phyloP scores from a whole-genome alignment of 2,329 filamentous ascomycete species.

The Stagonosporopsis tanaceti region DNA sequence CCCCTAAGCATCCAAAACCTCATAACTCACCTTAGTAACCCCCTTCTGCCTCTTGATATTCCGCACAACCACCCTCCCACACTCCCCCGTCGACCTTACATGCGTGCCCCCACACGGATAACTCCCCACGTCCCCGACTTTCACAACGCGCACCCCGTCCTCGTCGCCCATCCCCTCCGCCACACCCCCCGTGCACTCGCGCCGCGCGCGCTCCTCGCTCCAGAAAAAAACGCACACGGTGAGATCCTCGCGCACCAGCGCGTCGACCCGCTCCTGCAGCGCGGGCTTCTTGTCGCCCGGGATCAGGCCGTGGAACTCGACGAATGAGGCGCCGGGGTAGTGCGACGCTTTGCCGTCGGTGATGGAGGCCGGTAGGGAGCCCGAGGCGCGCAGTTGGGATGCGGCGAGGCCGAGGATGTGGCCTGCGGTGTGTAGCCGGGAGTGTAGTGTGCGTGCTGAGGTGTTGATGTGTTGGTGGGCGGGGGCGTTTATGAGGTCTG shows the following conservation, averaged over 20 bases:
- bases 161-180: slow-evolving; percentile 46
- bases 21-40: slow-evolving; percentile 64
- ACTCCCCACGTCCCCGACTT: slow-evolving; percentile 71
- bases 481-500: too few species aligned
- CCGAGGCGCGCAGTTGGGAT: slow-evolving; percentile 62
- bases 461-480: slow-evolving; percentile 64
- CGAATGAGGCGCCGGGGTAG: slow-evolving; percentile 71
- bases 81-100: slow-evolving; percentile 66
- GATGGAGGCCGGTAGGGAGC: slow-evolving; percentile 52
- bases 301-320: slow-evolving; percentile 72
- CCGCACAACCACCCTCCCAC: slow-evolving; percentile 69
- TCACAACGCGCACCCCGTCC: slow-evolving; percentile 65
- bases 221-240: slow-evolving; percentile 68
- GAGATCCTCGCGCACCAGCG: slow-evolving; percentile 59
- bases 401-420: slow-evolving; percentile 76
- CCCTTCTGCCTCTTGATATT: slow-evolving; percentile 73
- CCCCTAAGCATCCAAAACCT: slow-evolving; percentile 21
- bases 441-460: slow-evolving; percentile 69
- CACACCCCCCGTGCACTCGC: slow-evolving; percentile 44
- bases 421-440: slow-evolving; percentile 75
- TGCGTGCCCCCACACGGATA: slow-evolving; percentile 82
- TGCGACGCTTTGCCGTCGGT: slow-evolving; percentile 76
- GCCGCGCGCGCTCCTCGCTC: slow-evolving; percentile 67
- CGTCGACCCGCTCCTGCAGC: slow-evolving; percentile 68
- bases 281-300: slow-evolving; percentile 57